Evolutionary conservation across 495 filamentous ascomycete genomes (phyloP).

Genomic region (Collariella sp.): DNA sequence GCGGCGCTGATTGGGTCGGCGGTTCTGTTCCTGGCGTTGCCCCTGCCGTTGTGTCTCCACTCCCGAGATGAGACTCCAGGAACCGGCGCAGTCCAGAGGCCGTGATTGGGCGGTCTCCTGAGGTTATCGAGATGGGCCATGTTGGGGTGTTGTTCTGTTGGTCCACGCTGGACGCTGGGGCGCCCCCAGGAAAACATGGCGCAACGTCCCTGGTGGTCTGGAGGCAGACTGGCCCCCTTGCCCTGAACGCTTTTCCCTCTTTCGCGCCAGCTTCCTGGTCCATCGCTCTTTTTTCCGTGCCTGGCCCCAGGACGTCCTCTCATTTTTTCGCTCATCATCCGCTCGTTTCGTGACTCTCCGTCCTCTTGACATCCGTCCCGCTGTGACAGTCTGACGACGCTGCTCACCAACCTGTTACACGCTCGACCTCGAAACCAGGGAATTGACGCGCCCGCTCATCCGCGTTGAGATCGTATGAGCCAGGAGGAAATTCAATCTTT

Average conservation of each 20-base stretch:
- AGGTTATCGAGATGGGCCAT: conserved; percentile 9
- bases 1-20: conserved; percentile 8
- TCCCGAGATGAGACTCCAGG: conserved; percentile 19
- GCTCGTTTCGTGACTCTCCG: conserved; percentile 1
- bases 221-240: background rate
- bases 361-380: background rate
- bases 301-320: conserved; percentile 4
- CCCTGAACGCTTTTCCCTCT: background rate
- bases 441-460: background rate
- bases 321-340: conserved; percentile 6
- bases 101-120: conserved; percentile 12
- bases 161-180: background rate
- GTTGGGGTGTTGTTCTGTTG: background rate
- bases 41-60: conserved; percentile 9
- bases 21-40: background rate
- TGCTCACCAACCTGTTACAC: background rate
- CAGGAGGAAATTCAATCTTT: background rate
- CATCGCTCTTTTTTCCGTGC: background rate
- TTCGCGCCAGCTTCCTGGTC: background rate
- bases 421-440: background rate
- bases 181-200: conserved; percentile 8
- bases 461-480: background rate
- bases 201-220: background rate
- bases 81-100: background rate
- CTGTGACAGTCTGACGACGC: background rate